Evolutionary conservation across 179 eudicot genomes (phyloP).

Genomic region (Sideroxylon spinosum): DNA sequence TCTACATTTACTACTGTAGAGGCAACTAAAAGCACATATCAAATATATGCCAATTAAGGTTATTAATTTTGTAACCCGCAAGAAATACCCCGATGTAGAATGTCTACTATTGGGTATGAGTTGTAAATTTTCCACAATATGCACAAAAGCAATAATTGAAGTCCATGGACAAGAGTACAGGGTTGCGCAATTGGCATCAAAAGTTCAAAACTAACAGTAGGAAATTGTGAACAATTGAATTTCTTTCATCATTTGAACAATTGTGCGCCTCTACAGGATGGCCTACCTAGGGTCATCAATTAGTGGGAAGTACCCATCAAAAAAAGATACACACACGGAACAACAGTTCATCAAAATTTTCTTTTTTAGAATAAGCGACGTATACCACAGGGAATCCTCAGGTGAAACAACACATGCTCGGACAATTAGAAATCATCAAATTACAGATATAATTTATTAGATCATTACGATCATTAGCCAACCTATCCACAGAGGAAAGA

Average conservation of each 20-base stretch:
- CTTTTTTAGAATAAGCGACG: neutral
- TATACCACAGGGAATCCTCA: neutral
- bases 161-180: neutral
- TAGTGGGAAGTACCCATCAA: neutral
- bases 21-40: neutral
- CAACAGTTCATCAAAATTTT: neutral
- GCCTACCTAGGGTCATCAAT: neutral
- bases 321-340: neutral
- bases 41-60: neutral
- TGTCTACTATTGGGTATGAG: neutral
- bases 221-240: neutral
- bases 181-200: neutral
- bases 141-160: neutral
- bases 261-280: neutral
- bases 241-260: neutral
- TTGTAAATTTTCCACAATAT: neutral
- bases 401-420: neutral
- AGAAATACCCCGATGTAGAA: neutral
- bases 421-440: neutral
- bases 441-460: neutral
- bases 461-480: neutral
- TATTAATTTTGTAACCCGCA: neutral
- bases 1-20: neutral
- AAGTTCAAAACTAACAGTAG: neutral
- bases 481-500: neutral